Conservation (phyloP, 495 filamentous ascomycete genomes). For the Hyaloscypha bicolor region DNA sequence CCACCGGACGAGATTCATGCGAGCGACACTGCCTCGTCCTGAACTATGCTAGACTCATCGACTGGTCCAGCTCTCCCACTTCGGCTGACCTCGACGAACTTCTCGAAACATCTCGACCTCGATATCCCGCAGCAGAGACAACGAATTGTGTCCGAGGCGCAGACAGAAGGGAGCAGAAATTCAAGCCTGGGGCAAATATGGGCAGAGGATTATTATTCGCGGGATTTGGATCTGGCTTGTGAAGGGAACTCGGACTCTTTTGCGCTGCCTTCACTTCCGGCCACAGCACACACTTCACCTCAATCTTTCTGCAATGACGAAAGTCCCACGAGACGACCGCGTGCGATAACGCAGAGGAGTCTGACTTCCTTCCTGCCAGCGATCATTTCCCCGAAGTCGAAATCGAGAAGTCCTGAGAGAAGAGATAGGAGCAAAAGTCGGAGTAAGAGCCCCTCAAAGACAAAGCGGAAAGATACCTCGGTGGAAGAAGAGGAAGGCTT, state of each 20-base stretch:
- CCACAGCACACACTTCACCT: not conserved
- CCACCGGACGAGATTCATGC: not conserved
- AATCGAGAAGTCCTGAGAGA: constrained; percentile 6
- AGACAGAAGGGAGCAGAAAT: constrained; percentile 11
- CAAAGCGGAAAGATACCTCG: constrained; percentile 12
- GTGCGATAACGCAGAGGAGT: constrained; percentile 21
- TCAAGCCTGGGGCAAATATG: constrained; percentile 30
- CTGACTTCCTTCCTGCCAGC: constrained; percentile 29
- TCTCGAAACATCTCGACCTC: not conserved
- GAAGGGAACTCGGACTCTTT: not conserved
- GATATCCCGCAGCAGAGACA: constrained; percentile 9
- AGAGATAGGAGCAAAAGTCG: not conserved
- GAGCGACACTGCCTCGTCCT: not conserved
- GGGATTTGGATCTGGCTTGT: not conserved
- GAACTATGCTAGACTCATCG: not conserved
- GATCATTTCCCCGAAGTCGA: constrained; percentile 17
- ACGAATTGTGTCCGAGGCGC: constrained; percentile 2
- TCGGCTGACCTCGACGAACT: not conserved
- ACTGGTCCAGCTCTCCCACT: not conserved
- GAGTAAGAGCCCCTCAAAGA: not conserved
- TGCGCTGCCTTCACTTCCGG: not conserved
- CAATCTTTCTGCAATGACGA: not conserved
- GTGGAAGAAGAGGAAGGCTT: constrained; percentile 31
- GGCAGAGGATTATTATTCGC: constrained; percentile 29
- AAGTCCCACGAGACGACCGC: constrained; percentile 8